Evolutionary conservation across 2,329 filamentous ascomycete genomes (phyloP), one percentile per base, ranked within the genome.

Genomic region (Ascochyta koolunga): DNA sequence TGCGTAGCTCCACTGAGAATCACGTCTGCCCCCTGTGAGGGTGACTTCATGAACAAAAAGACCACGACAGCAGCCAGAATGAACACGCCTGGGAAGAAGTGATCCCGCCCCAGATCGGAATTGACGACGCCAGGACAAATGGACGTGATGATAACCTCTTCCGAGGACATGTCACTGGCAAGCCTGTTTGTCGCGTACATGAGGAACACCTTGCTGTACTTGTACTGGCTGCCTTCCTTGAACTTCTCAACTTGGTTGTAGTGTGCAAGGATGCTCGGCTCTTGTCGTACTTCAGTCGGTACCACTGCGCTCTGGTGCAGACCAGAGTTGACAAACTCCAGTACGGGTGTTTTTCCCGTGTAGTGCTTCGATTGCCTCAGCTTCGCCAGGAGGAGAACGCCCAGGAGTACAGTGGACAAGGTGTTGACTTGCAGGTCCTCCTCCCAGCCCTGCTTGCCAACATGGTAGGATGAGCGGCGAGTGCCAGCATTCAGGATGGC

Each of bases 361-460:
- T 45, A 19, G 10, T 56, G 50, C 38, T 62, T 67, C 0, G 71
- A 67, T 24, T 60, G 56, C 50, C 67, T 70, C 25, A 77, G 58
- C 37, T 73, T 72, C 2, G 76, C 75, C 21, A 78, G 69, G 10
- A 88, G 73, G 2, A 85, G 66, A 2, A 86, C 58, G 0, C 76
- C 82, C 6, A 88, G 70, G 1, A 86, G 73, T 6, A 79, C 76
- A 1, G 83, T 87, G 2, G 83, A 83, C 2, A 87, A 70, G 1
- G 80, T 76, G 62, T 87, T 86, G 59, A 86, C 80, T 65, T 87
- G 83, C 10, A 87, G 58, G 1, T 77, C 80, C 44, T 70, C 65
- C 60, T 79, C 76, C 70, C 71, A 78, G 16, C 75, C 75, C 58
- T 74, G 62, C 15, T 29, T 38, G 1, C 68, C 67, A 22, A 61